Evolutionary conservation across 148 eudicot species (phyloP).

Genomic region (Fagopyrum esculentum): DNA sequence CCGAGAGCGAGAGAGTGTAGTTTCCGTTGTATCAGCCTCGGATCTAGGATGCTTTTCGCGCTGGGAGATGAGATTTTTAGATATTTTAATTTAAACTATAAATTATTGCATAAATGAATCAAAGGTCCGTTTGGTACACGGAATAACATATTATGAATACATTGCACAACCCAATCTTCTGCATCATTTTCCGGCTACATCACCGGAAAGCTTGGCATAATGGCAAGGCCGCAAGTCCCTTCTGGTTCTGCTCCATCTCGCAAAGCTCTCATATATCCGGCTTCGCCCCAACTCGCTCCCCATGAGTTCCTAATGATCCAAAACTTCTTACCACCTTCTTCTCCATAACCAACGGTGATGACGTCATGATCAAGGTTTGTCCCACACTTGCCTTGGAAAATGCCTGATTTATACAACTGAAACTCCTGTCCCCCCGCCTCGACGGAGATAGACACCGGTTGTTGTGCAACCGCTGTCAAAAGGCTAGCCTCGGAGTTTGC

Average conservation of each 20-base stretch:
- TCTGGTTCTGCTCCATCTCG: constrained; percentile 10
- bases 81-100: no score
- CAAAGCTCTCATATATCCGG: constrained; percentile 23
- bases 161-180: not conserved
- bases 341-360: constrained; percentile 11
- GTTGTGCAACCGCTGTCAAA: not conserved
- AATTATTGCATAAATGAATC: no score
- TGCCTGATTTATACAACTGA: not conserved
- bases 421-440: not conserved
- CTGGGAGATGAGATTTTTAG: constrained; percentile 8
- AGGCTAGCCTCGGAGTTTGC: not conserved
- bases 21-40: not conserved
- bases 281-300: constrained; percentile 34
- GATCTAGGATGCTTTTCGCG: not conserved
- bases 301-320: constrained; percentile 39
- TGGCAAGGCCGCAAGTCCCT: constrained; percentile 25
- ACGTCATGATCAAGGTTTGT: constrained; percentile 3
- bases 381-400: constrained; percentile 3
- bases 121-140: no score
- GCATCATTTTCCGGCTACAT: not conserved
- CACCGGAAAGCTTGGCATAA: constrained; percentile 17
- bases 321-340: constrained; percentile 17
- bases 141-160: no score
- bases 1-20: not conserved
- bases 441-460: constrained; percentile 2